These are phyloP conservation scores for Dillenia turbinata DNA, from an alignment of 164 flowering plant genomes.

Conservation along the genomic window DNA sequence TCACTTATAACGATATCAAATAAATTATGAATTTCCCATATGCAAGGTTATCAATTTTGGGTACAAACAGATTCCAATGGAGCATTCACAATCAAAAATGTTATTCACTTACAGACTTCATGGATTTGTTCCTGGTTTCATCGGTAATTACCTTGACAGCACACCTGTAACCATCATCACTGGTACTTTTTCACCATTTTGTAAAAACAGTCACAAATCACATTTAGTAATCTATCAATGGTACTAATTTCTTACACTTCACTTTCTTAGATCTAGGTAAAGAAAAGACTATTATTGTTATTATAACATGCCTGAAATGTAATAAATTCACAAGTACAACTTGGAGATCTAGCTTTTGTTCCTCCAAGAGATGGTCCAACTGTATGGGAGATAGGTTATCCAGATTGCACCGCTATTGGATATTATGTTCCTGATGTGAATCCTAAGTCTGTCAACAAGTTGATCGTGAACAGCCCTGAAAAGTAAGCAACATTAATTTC, in stretches of 20 bases:
- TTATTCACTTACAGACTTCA: conserved; percentile 39
- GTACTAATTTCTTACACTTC: not conserved
- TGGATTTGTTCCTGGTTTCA: conserved; percentile 58
- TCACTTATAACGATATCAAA: no score
- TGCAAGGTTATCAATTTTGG: conserved; percentile 53
- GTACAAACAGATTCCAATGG: conserved; percentile 41
- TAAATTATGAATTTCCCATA: no score
- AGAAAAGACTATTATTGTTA: no score
- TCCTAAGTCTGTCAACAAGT: conserved; percentile 41
- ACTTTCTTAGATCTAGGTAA: not conserved
- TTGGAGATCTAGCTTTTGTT: conserved; percentile 33
- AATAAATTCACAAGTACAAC: conserved; percentile 33
- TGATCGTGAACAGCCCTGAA: conserved; percentile 37
- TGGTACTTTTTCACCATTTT: conserved; percentile 19
- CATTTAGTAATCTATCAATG: not conserved
- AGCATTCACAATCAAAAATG: conserved; percentile 40
- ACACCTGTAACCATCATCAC: conserved; percentile 29
- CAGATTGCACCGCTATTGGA: conserved; percentile 47
- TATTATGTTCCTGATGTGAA: conserved; percentile 50
- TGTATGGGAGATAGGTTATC: conserved; percentile 56
- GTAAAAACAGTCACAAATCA: no score
- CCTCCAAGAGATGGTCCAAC: conserved; percentile 55
- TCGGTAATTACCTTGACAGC: conserved; percentile 40
- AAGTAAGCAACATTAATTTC: conserved; percentile 25
- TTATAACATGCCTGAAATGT: not conserved